Evolutionary conservation across 2,329 filamentous ascomycete species (phyloP).

Genomic region (Scolecobasidium constrictum): DNA sequence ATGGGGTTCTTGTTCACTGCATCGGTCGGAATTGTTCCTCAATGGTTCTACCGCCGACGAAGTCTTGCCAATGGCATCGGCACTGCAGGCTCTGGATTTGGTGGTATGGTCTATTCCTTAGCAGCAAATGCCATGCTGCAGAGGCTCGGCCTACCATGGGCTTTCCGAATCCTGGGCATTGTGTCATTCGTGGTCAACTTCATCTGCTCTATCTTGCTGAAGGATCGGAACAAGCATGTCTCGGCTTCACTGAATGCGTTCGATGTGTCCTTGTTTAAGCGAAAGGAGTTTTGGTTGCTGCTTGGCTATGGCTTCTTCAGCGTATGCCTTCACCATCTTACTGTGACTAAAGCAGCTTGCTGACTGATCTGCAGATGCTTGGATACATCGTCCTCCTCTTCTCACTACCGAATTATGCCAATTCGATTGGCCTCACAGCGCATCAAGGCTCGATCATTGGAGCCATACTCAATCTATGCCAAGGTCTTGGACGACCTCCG

Average conservation of each 20-base stretch:
- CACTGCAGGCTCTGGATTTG: conserved; percentile 61
- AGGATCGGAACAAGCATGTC: conserved; percentile 61
- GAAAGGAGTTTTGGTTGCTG: conserved; percentile 52
- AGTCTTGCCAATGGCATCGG: conserved; percentile 60
- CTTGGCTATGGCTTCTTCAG: conserved; percentile 59
- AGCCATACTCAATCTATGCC: conserved; percentile 60
- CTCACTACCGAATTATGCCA: conserved; percentile 62
- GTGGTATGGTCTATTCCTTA: conserved; percentile 61
- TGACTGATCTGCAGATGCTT: conserved; percentile 39
- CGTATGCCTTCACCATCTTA: conserved; percentile 31
- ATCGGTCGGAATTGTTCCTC: conserved; percentile 54
- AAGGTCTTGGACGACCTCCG: conserved; percentile 57
- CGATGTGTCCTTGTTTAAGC: conserved; percentile 50
- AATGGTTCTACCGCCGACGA: conserved; percentile 62
- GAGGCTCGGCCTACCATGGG: conserved; percentile 53
- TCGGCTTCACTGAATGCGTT: conserved; percentile 58
- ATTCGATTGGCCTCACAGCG: conserved; percentile 53
- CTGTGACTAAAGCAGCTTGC: neutral
- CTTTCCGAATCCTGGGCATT: conserved; percentile 55
- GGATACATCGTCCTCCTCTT: conserved; percentile 71
- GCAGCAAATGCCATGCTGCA: conserved; percentile 58
- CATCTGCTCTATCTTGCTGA: conserved; percentile 50
- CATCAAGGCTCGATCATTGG: conserved; percentile 59
- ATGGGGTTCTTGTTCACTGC: conserved; percentile 69
- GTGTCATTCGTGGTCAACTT: conserved; percentile 54